Conservation (phyloP, 257 asterid species). For the Apocynum venetum region DNA sequence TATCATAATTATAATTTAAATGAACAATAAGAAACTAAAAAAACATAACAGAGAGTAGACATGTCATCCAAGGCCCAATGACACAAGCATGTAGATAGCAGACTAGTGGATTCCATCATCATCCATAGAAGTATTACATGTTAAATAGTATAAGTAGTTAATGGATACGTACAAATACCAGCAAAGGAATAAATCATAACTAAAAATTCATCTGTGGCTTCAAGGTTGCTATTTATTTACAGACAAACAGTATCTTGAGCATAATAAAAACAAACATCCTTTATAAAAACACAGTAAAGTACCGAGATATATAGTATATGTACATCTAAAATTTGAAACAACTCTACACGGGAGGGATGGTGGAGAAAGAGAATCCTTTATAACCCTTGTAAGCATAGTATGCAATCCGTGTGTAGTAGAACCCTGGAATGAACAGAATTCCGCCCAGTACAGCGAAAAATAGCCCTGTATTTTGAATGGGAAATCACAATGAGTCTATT, state of each 20-base stretch:
- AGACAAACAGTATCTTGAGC: not conserved
- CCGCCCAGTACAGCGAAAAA: conserved; percentile 88
- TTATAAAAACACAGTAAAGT: conserved; percentile 2
- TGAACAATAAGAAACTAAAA: not conserved
- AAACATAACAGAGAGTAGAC: not conserved
- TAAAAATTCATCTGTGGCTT: not conserved
- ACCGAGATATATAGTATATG: conserved; percentile 30
- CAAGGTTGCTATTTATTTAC: not conserved
- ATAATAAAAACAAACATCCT: not conserved
- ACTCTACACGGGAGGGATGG: conserved; percentile 75
- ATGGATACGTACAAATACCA: not conserved
- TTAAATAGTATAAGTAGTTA: not conserved
- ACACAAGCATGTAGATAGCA: not conserved
- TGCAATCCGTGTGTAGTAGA: conserved; percentile 86
- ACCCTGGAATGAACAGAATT: conserved; percentile 83
- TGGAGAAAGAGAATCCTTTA: conserved; percentile 89
- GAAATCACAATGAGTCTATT: not conserved
- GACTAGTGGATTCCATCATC: not conserved
- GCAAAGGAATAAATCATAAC: not conserved
- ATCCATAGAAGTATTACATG: not conserved
- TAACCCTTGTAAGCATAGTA: conserved; percentile 97
- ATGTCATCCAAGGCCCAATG: not conserved
- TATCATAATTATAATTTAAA: not conserved
- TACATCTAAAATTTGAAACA: conserved; percentile 39
- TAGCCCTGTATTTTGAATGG: conserved; percentile 45